Base-by-base conservation (phyloP, 192 early-diverging fungal genomes). In the Backusella sp. region DNA sequence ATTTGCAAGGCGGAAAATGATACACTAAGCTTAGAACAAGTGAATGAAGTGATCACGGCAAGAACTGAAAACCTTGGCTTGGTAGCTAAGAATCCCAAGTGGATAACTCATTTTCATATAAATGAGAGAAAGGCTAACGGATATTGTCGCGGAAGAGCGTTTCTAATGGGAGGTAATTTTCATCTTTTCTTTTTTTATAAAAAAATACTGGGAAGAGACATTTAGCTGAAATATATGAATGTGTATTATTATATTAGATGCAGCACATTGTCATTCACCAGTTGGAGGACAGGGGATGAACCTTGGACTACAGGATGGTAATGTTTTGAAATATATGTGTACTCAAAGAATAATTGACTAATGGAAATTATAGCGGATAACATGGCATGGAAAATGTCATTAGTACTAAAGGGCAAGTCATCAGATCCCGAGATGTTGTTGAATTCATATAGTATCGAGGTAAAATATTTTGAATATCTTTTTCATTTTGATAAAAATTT, bases 341-440 rank as follows among this genome's bases (percentile, higher is more conserved):
- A 39, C 36, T n/a, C 3, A 53, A 21, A 53, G 49, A 37, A 17
- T n/a, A 7, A 0, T 53, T 53, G n/a, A 35, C 11, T 15, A 62
- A 32, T 15, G 34, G 17, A 2, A 5, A 23, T 66, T 1, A 5
- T 82, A 82, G 83, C 83, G 5, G 66, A 81, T 35, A 84, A 84
- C 30, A 49, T 88, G 37, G 80, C 80, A 11, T 87, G 86, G 84
- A 87, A 85, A 70, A 70, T 86, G 15, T 79, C 86, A 0, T 35
- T 82, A 12, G 82, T 83, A 3, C 30, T 85, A 12, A 79, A 82
- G 0, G 77, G 79, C 44, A 36, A 59, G 21, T 76, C 79, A 1
- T 44, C 36, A 1, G 66, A 82, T n/a, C 78, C 80, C 6, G 76
- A 76, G 23, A 52, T 71, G 12, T 28, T 86, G 1, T 26, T 86